These are phyloP conservation scores for Crucihimalaya himalaica DNA, from an alignment of 345 rosid species.

Conservation along the genomic window DNA sequence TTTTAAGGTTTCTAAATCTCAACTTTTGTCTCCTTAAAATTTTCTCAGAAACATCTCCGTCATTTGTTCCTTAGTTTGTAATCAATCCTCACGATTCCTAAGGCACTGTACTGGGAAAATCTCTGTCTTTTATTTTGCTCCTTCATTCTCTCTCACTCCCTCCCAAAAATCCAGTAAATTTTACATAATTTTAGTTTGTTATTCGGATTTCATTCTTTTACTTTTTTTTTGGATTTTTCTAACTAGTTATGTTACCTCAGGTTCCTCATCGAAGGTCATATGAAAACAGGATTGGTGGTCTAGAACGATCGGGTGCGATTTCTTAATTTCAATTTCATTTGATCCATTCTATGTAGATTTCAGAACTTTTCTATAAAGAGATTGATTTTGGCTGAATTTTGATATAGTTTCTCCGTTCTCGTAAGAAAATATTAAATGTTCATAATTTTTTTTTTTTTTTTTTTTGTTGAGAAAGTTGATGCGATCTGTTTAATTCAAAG, in stretches of 20 bases:
- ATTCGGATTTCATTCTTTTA: neutral
- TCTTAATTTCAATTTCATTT: neutral
- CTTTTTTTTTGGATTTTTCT: no score
- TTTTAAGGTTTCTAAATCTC: constrained; percentile 22
- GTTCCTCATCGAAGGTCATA: constrained; percentile 1
- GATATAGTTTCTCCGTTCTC: neutral
- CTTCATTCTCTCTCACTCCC: constrained; percentile 19
- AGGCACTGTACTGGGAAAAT: constrained; percentile 34
- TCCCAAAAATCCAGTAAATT: constrained; percentile 25
- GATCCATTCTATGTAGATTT: neutral
- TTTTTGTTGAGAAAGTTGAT: neutral
- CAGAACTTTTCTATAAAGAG: neutral
- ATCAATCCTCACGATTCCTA: constrained; percentile 31
- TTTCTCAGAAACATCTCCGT: constrained; percentile 37
- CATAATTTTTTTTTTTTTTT: neutral
- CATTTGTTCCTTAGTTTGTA: constrained; percentile 35
- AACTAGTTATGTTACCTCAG: constrained; percentile 9
- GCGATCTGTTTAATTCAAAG: neutral
- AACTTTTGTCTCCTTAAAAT: neutral
- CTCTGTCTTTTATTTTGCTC: constrained; percentile 27
- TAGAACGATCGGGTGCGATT: neutral
- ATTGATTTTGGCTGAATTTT: neutral
- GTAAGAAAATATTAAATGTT: neutral
- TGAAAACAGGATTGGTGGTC: neutral
- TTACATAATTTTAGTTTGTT: neutral